phyloP scores from a whole-genome alignment of 106 monocot genomes.

The Chionographis japonica region DNA sequence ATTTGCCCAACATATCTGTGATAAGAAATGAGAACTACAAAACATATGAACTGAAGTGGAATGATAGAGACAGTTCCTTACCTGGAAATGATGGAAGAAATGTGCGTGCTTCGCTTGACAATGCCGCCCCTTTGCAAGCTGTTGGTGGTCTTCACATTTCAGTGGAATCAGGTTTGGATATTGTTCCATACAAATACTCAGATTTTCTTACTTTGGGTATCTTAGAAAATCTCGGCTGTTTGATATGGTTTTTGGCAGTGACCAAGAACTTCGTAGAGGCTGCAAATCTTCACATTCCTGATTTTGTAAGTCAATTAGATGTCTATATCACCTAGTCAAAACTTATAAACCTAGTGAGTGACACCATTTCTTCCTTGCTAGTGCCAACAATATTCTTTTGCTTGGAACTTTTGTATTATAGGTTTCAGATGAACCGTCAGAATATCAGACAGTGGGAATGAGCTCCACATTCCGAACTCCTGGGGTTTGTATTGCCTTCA shows the following conservation, averaged over 20 bases:
- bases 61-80: neutral
- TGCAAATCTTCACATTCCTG: conserved; percentile 24
- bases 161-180: conserved; percentile 39
- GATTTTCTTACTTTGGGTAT: neutral
- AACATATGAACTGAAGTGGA: conserved; percentile 47
- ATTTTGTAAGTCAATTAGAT: conserved; percentile 39
- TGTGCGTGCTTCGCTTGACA: conserved; percentile 28
- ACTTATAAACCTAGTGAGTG: neutral
- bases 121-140: neutral
- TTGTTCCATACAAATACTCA: neutral
- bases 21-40: conserved; percentile 43
- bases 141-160: conserved; percentile 30
- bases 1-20: conserved; percentile 49
- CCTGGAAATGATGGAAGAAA: conserved; percentile 13
- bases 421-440: conserved; percentile 22
- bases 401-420: neutral
- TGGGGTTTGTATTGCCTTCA: conserved; percentile 30
- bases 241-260: conserved; percentile 38
- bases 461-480: conserved; percentile 38
- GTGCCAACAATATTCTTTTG: neutral
- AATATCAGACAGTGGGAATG: conserved; percentile 18
- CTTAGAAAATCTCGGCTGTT: neutral
- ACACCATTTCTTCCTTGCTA: neutral
- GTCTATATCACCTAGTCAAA: neutral
- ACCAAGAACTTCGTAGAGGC: conserved; percentile 34